A percentile compares a stretch with the other conserved stretches of the same genome.
Evolutionary conservation across 2,329 filamentous ascomycete genomes (phyloP).

Genomic region (Hypoxylon sp.): DNA sequence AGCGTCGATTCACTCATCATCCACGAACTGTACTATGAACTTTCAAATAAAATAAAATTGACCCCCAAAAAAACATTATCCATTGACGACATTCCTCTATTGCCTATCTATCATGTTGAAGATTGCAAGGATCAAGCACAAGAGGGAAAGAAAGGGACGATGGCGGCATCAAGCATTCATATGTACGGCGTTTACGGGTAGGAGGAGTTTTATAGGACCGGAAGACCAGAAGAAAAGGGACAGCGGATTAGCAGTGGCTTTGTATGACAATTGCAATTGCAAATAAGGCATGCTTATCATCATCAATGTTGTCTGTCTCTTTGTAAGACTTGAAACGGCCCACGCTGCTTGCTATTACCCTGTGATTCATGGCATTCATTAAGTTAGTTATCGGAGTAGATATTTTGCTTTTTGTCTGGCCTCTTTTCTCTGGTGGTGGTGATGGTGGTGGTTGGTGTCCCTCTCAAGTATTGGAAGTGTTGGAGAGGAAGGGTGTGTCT

Average conservation of each 20-base stretch:
- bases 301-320: conserved; percentile 28
- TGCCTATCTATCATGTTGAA: conserved; percentile 41
- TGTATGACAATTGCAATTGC: conserved; percentile 40
- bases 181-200: conserved; percentile 45
- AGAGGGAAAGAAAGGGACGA: conserved; percentile 44
- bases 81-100: conserved; percentile 39
- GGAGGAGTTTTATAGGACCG: conserved; percentile 36
- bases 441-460: background rate
- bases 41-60: conserved; percentile 23
- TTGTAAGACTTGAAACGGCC: conserved; percentile 38
- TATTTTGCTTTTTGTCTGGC: background rate
- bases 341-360: conserved; percentile 31
- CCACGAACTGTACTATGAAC: conserved; percentile 46
- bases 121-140: conserved; percentile 41
- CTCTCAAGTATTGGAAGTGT: background rate
- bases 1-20: conserved; percentile 18
- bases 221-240: conserved; percentile 43
- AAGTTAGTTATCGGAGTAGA: conserved; percentile 30
- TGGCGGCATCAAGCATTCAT: conserved; percentile 49
- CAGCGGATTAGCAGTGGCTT: conserved; percentile 40
- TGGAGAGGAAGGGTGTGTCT: background rate
- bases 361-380: conserved; percentile 43
- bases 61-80: conserved; percentile 26
- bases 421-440: background rate
- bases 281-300: conserved; percentile 37